Conservation (phyloP, 129 eudicot species). For the Flaveria robusta region DNA sequence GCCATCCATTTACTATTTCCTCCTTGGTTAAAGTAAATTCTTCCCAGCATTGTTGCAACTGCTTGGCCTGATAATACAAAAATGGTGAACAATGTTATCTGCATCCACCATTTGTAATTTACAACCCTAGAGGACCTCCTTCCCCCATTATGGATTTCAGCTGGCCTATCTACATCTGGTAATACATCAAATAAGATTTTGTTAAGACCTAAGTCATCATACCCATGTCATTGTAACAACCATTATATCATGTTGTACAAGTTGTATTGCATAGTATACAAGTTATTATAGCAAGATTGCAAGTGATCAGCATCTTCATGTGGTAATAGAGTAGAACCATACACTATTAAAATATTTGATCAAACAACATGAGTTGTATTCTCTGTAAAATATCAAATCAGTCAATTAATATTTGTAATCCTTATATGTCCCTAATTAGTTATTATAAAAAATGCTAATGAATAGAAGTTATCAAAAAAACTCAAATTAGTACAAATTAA, state of each 20-base stretch:
- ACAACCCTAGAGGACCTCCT: conserved; percentile 12
- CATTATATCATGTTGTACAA: neutral
- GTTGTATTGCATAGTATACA: neutral
- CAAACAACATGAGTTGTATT: no score
- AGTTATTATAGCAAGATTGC: neutral
- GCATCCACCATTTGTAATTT: conserved; percentile 36
- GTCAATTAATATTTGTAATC: no score
- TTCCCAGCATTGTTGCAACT: conserved; percentile 34
- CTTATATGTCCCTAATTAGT: no score
- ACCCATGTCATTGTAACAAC: neutral
- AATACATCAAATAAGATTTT: neutral
- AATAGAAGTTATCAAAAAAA: no score
- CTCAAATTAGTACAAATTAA: no score
- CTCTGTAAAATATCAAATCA: no score
- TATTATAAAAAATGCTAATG: no score
- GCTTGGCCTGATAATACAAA: conserved; percentile 40
- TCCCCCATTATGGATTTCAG: conserved; percentile 14
- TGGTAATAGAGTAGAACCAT: no score
- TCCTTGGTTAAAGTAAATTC: conserved; percentile 38
- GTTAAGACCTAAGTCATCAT: neutral
- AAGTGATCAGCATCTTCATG: no score
- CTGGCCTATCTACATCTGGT: neutral
- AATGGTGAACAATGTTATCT: conserved; percentile 17
- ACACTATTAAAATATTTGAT: no score
- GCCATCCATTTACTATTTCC: conserved; percentile 49